These are phyloP conservation scores for Silene conica DNA, from an alignment of 148 eudicot species.

Conservation along the genomic window DNA sequence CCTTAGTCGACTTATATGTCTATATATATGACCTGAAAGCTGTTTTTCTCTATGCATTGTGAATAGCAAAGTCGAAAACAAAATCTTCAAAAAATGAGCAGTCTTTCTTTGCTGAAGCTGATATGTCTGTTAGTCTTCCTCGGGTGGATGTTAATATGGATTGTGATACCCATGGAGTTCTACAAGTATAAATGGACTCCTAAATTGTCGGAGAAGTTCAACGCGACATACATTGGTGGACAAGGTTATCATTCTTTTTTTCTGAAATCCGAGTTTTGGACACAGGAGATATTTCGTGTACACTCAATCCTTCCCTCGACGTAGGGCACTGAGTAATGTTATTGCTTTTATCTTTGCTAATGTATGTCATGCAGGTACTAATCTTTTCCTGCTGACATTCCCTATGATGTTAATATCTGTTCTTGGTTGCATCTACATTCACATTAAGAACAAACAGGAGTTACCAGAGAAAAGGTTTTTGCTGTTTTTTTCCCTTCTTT, in stretches of 20 bases:
- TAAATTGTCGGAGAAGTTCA: slow-evolving; percentile 28
- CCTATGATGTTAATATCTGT: slow-evolving; percentile 51
- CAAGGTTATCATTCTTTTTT: slow-evolving; percentile 37
- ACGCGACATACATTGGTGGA: slow-evolving; percentile 44
- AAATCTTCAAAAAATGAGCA: slow-evolving; percentile 9
- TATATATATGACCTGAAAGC: slow-evolving; percentile 2
- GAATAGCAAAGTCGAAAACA: neutral
- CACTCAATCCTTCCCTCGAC: too few species aligned
- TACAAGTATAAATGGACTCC: slow-evolving; percentile 54
- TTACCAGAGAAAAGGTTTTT: slow-evolving; percentile 32
- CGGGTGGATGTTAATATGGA: slow-evolving; percentile 59
- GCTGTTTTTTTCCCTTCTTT: neutral
- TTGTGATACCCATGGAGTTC: slow-evolving; percentile 46
- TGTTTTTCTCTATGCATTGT: neutral
- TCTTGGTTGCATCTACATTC: slow-evolving; percentile 49
- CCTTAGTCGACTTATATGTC: neutral
- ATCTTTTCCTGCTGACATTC: slow-evolving; percentile 50
- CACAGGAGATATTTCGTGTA: neutral
- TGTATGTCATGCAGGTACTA: slow-evolving; percentile 37
- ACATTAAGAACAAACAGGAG: slow-evolving; percentile 33
- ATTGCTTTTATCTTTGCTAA: neutral
- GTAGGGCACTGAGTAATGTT: too few species aligned
- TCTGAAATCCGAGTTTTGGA: neutral
- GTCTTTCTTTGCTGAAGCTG: slow-evolving; percentile 24
- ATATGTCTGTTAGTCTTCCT: slow-evolving; percentile 35